Evolutionary conservation across 768 basidiomycete genomes (phyloP).

Genomic region (Collybia nuda): DNA sequence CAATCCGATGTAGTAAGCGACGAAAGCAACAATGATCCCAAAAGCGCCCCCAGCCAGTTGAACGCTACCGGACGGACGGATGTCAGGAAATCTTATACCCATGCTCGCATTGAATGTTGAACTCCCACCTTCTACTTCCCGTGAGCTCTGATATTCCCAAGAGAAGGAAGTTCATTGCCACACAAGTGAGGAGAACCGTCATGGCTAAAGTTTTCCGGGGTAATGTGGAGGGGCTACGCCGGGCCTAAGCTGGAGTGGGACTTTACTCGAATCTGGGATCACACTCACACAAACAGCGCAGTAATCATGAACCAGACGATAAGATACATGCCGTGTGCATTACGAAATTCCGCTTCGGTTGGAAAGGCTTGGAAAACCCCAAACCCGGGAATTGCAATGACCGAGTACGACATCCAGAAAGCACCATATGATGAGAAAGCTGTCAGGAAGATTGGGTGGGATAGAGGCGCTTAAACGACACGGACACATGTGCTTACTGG

Average conservation of each 20-base stretch:
- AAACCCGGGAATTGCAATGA: constrained; percentile 64
- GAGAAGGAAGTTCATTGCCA: constrained; percentile 25
- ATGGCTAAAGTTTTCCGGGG: constrained; percentile 21
- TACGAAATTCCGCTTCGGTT: constrained; percentile 37
- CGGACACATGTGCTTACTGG: constrained; percentile 37
- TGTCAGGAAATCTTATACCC: background rate
- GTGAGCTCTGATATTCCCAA: constrained; percentile 22
- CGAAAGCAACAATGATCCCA: constrained; percentile 43
- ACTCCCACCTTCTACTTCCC: constrained; percentile 14
- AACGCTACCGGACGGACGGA: constrained; percentile 15
- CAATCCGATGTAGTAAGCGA: constrained; percentile 49
- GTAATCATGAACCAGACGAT: constrained; percentile 69
- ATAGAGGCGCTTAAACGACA: background rate
- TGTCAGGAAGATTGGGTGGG: constrained; percentile 18
- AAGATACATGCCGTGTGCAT: constrained; percentile 69
- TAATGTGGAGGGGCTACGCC: constrained; percentile 20
- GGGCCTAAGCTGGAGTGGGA: background rate
- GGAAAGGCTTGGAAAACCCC: constrained; percentile 56
- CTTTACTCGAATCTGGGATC: background rate
- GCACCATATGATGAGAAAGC: constrained; percentile 74
- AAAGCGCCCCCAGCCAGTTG: constrained; percentile 44
- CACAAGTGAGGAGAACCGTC: constrained; percentile 20
- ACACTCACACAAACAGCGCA: constrained; percentile 55
- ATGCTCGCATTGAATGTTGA: background rate
- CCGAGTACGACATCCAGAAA: constrained; percentile 80